Evolutionary conservation across 108 stramenopile genomes (phyloP).

Genomic region (Cylindrotheca closterium): DNA sequence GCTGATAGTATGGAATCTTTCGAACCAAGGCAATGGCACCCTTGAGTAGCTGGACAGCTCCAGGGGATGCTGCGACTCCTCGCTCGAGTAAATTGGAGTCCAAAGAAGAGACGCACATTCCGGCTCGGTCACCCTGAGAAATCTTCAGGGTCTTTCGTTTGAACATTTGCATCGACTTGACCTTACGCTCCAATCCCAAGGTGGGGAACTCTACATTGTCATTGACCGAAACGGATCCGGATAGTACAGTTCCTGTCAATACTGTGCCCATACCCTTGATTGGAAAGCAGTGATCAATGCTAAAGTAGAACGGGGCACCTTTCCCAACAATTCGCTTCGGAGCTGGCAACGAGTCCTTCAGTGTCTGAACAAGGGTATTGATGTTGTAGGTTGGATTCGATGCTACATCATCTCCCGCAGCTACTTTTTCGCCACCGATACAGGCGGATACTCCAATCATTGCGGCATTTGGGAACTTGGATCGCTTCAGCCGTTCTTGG

Average conservation of each 20-base stretch:
- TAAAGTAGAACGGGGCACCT: constrained; percentile 67
- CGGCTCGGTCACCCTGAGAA: constrained; percentile 95
- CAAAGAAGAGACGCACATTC: constrained; percentile 91
- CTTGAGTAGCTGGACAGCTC: constrained; percentile 69
- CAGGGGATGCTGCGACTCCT: constrained; percentile 86
- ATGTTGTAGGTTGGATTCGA: constrained; percentile 61
- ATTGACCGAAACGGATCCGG: constrained; percentile 81
- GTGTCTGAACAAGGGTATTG: constrained; percentile 57
- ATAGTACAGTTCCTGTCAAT: constrained; percentile 92
- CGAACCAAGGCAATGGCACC: constrained; percentile 88
- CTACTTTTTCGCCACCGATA: constrained; percentile 92
- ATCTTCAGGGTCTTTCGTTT: constrained; percentile 71
- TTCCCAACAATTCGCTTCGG: constrained; percentile 43
- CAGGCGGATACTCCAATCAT: constrained; percentile 88
- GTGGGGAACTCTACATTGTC: constrained; percentile 92
- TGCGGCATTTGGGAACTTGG: constrained; percentile 74
- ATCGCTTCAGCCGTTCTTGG: constrained; percentile 47
- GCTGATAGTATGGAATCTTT: constrained; percentile 81
- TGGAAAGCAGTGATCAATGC: constrained; percentile 95
- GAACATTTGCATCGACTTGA: constrained; percentile 98
- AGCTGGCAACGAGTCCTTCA: constrained; percentile 60
- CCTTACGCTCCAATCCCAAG: constrained; percentile 81
- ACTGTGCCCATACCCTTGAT: constrained; percentile 98
- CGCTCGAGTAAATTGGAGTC: constrained; percentile 93
- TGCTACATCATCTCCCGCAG: constrained; percentile 45